Percentiles rank a stretch among this genome's conserved stretches.
phyloP scores from a whole-genome alignment of 2,329 filamentous ascomycete species.

The Ascochyta fabae region DNA sequence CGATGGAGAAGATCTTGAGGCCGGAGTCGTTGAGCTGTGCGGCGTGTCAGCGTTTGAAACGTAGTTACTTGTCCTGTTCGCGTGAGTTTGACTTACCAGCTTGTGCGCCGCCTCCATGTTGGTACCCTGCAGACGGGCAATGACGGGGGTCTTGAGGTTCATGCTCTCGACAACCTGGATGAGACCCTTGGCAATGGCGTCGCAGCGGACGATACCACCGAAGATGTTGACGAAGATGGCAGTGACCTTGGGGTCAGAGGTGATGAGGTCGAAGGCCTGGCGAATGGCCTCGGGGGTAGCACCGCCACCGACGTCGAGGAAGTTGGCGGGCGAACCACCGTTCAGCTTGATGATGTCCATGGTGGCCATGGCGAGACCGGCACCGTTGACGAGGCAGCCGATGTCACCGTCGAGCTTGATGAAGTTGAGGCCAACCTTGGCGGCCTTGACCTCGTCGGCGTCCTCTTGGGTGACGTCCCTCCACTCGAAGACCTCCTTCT shows the following conservation, averaged over 20 bases:
- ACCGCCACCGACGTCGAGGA: constrained; percentile 97
- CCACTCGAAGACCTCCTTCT: constrained; percentile 94
- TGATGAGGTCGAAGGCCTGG: constrained; percentile 98
- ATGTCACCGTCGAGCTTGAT: constrained; percentile 99
- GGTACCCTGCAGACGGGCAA: constrained; percentile 95
- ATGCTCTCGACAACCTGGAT: constrained; percentile 94
- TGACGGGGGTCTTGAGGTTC: constrained; percentile 95
- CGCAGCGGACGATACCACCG: constrained; percentile 96
- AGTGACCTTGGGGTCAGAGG: constrained; percentile 95
- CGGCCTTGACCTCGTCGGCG: constrained; percentile 95
- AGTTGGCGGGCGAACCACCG: constrained; percentile 94
- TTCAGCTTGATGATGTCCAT: constrained; percentile 99
- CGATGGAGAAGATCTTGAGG: constrained; percentile 99
- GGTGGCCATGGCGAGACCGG: constrained; percentile 98
- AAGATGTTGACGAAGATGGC: constrained; percentile 99
- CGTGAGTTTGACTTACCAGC: constrained; percentile 57
- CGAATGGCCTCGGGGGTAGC: constrained; percentile 96
- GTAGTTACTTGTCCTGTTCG: neutral
- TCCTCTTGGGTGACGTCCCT: constrained; percentile 96
- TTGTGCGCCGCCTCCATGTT: constrained; percentile 96
- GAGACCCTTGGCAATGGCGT: constrained; percentile 94
- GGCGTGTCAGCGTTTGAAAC: constrained; percentile 8
- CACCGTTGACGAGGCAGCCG: constrained; percentile 98
- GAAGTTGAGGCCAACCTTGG: constrained; percentile 94
- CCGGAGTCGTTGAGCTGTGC: constrained; percentile 90